Evolutionary conservation across 2,329 filamentous ascomycete genomes (phyloP).

Genomic region (Talaromyces sp.): DNA sequence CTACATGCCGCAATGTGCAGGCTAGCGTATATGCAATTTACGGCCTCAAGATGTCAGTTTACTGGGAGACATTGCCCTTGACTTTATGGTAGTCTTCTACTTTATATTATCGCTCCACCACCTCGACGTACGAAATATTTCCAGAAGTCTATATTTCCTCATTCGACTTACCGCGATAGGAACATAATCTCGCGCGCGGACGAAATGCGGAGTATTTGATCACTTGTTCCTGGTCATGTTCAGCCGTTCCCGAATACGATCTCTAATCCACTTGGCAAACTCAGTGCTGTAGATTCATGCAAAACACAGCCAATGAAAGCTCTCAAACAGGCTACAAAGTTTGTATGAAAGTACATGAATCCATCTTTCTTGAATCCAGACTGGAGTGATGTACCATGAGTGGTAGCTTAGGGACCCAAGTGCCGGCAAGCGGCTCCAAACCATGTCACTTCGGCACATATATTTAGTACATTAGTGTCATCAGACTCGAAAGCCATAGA

Average conservation of each 20-base stretch:
- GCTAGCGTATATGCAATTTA: background rate
- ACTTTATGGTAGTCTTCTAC: background rate
- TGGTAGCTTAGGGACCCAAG: too few relatives aligned
- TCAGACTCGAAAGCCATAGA: background rate
- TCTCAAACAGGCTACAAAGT: background rate
- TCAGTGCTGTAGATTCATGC: background rate
- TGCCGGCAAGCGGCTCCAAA: too few relatives aligned
- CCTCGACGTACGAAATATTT: background rate
- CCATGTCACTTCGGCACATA: too few relatives aligned
- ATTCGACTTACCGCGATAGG: background rate
- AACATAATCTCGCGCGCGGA: background rate
- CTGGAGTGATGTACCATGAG: background rate
- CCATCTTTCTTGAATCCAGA: background rate
- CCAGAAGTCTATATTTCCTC: background rate
- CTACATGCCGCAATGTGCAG: background rate
- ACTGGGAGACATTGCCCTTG: background rate
- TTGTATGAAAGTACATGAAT: background rate
- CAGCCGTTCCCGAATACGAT: background rate
- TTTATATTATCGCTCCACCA: background rate
- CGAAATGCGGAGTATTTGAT: background rate
- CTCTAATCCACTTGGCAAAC: background rate
- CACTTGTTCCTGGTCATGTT: background rate
- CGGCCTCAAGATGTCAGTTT: background rate
- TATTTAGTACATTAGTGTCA: background rate
- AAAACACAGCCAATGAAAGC: background rate